Percentiles rank a stretch among this genome's conserved stretches.
phyloP scores from a whole-genome alignment of 306 rosid genomes.

The Prunus mume region DNA sequence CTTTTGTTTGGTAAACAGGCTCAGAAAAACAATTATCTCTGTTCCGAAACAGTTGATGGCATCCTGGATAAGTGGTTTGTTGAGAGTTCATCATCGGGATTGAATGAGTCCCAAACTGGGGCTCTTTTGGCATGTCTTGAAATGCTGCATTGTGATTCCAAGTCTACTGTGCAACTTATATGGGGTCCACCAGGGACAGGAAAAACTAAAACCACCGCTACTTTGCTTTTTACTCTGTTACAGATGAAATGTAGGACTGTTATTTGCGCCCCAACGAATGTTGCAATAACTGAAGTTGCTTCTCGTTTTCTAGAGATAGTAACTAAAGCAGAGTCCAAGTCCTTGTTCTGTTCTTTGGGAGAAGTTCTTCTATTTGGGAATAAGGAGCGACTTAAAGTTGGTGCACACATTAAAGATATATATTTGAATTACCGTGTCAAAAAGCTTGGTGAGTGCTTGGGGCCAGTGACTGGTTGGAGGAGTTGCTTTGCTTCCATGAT shows the following conservation, averaged over 20 bases:
- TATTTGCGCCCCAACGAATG: conserved; percentile 75
- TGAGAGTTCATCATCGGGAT: conserved; percentile 16
- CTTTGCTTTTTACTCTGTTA: conserved; percentile 42
- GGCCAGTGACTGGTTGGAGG: conserved; percentile 51
- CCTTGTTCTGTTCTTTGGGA: conserved; percentile 42
- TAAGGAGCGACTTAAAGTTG: conserved; percentile 59
- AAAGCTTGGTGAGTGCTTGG: conserved; percentile 43
- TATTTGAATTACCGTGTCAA: conserved; percentile 60
- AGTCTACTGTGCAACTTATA: conserved; percentile 49
- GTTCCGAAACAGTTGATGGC: conserved; percentile 1
- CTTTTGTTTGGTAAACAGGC: conserved; percentile 32
- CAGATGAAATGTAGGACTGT: conserved; percentile 50
- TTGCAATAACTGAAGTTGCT: conserved; percentile 70
- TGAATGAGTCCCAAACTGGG: conserved; percentile 57
- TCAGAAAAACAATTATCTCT: conserved; percentile 27
- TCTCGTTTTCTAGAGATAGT: conserved; percentile 50
- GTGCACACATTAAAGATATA: conserved; percentile 45
- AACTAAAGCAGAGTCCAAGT: conserved; percentile 25
- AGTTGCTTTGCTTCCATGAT: conserved; percentile 52
- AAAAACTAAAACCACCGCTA: conserved; percentile 58
- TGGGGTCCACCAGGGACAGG: conserved; percentile 95
- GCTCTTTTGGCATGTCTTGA: conserved; percentile 52
- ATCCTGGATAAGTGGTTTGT: background rate
- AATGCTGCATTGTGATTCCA: conserved; percentile 28
- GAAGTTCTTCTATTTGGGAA: conserved; percentile 67